Conservation (phyloP, 306 rosid genomes). For the Cucumis melo region DNA sequence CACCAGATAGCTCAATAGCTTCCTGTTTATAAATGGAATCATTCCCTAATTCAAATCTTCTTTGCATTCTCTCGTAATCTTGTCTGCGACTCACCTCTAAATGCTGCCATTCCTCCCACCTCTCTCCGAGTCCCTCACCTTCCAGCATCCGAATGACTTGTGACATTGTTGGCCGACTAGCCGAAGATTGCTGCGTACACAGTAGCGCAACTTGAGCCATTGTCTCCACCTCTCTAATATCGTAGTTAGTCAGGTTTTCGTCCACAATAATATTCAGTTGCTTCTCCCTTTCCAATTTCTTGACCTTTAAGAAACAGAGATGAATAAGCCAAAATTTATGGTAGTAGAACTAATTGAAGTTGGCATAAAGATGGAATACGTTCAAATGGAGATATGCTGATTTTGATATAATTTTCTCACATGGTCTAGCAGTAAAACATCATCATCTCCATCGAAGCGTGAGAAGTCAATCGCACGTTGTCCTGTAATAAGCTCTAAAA, state of each 20-base stretch:
- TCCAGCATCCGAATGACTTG: constrained; percentile 95
- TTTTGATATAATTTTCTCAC: constrained; percentile 31
- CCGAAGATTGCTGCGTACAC: constrained; percentile 89
- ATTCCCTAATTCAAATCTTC: constrained; percentile 98
- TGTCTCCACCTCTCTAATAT: constrained; percentile 78
- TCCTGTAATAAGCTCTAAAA: constrained; percentile 90
- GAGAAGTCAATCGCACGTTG: constrained; percentile 95
- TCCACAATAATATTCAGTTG: constrained; percentile 70
- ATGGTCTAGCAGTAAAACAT: constrained; percentile 85
- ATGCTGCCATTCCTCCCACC: constrained; percentile 98
- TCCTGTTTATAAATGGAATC: constrained; percentile 81
- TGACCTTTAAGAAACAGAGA: constrained; percentile 41
- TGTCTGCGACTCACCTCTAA: constrained; percentile 82
- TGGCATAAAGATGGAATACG: neutral
- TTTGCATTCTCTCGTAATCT: constrained; percentile 74
- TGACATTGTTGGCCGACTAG: constrained; percentile 86
- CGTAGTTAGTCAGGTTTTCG: constrained; percentile 46
- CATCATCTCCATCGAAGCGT: constrained; percentile 94
- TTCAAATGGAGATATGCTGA: neutral
- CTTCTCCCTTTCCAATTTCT: constrained; percentile 86
- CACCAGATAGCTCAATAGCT: constrained; percentile 89
- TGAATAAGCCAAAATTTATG: neutral
- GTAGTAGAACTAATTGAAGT: neutral
- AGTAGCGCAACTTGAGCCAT: constrained; percentile 86
- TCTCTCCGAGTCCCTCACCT: constrained; percentile 98